Conservation (phyloP, 2,329 filamentous ascomycete genomes). For the Domatiomyces catenatus region DNA sequence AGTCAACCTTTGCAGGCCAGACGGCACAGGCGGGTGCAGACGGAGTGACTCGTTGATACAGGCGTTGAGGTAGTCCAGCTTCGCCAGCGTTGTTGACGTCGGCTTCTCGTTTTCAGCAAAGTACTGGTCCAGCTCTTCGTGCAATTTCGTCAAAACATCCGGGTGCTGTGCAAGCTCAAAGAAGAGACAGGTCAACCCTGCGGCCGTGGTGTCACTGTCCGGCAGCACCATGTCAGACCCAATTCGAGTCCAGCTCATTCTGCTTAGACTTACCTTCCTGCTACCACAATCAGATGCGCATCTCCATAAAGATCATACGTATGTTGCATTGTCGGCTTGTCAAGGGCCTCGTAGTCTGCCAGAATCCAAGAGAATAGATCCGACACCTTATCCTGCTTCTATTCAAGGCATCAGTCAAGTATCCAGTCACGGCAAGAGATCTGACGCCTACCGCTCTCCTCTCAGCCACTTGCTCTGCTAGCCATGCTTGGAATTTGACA, state of each 20-base stretch:
- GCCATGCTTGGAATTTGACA: not conserved
- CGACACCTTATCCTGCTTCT: not conserved
- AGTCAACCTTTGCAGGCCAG: conserved; percentile 23
- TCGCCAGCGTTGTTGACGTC: not conserved
- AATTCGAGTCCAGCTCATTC: not conserved
- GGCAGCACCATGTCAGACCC: conserved; percentile 16
- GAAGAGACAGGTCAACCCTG: conserved; percentile 27
- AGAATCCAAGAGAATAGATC: not conserved
- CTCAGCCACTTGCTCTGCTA: not conserved
- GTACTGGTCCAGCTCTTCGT: not conserved
- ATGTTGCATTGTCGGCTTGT: not conserved
- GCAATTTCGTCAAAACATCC: not conserved
- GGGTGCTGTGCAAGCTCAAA: conserved; percentile 23
- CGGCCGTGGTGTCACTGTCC: conserved; percentile 28
- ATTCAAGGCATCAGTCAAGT: not conserved
- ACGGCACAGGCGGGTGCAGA: conserved; percentile 25
- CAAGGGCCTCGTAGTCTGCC: not conserved
- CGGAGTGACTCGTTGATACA: conserved; percentile 29
- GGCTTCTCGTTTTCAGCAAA: not conserved
- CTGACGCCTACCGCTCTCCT: not conserved
- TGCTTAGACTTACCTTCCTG: conserved; percentile 11
- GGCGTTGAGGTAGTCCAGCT: conserved; percentile 18
- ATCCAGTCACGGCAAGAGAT: not conserved
- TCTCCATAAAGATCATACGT: conserved; percentile 16
- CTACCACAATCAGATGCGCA: conserved; percentile 19